Percentiles rank a stretch among this genome's conserved stretches.
Conservation (phyloP, 345 rosid species). For the Eutrema heterophyllum region DNA sequence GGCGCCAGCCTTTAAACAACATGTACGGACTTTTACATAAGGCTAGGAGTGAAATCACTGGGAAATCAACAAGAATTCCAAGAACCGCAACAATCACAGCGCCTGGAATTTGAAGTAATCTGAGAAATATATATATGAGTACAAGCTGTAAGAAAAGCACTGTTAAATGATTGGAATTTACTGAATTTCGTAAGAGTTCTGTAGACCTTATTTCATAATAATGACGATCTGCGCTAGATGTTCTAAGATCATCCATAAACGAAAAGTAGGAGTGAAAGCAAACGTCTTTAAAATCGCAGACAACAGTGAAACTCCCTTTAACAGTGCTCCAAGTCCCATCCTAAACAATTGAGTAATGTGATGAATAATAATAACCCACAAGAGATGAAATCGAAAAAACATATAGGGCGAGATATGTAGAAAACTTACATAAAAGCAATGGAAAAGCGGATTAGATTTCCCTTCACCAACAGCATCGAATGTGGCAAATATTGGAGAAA, state of each 20-base stretch:
- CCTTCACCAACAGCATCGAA: conserved; percentile 94
- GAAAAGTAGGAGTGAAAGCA: conserved; percentile 74
- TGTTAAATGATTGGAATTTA: not conserved
- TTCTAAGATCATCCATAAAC: conserved; percentile 62
- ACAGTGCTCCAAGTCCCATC: conserved; percentile 86
- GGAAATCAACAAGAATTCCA: conserved; percentile 68
- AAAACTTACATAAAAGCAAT: conserved; percentile 73
- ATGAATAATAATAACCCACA: not conserved
- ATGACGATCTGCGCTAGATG: conserved; percentile 46
- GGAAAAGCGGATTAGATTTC: conserved; percentile 51
- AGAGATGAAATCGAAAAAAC: too few relatives aligned
- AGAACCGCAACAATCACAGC: conserved; percentile 57
- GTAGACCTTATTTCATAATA: conserved; percentile 83
- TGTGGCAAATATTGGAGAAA: conserved; percentile 88
- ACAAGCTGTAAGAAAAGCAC: not conserved
- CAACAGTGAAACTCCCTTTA: conserved; percentile 53
- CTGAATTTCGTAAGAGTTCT: not conserved
- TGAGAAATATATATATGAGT: conserved; percentile 24
- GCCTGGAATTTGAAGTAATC: conserved; percentile 67
- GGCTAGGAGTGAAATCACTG: conserved; percentile 63
- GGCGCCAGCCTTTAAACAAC: conserved; percentile 94
- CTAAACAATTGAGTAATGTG: conserved; percentile 34
- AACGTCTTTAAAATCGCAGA: conserved; percentile 70
- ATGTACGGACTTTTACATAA: conserved; percentile 80
- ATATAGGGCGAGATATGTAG: not conserved